These are phyloP conservation scores for Xylaria arbuscula DNA, from an alignment of 2,329 filamentous ascomycete species.

Conservation along the genomic window DNA sequence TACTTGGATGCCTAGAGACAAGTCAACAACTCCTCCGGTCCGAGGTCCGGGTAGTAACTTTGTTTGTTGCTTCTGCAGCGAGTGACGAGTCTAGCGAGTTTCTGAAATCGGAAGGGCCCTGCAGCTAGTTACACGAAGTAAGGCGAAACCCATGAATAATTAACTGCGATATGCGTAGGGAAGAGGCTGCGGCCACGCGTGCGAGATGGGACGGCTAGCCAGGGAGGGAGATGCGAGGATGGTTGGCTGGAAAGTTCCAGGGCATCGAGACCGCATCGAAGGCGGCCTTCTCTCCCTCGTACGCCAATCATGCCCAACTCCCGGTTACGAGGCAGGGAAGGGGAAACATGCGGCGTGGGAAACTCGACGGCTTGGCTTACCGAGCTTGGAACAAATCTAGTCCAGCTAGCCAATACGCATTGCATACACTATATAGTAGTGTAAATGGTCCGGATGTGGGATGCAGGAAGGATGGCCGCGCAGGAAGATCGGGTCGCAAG, in stretches of 20 bases:
- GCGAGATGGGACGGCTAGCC: constrained; percentile 21
- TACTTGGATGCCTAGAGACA: constrained; percentile 15
- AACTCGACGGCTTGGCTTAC: constrained; percentile 36
- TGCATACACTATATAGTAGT: neutral
- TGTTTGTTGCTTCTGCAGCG: constrained; percentile 1
- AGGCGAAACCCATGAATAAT: constrained; percentile 24
- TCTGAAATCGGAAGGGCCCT: constrained; percentile 28
- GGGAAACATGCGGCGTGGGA: constrained; percentile 17
- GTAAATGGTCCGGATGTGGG: constrained; percentile 22
- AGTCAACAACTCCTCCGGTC: constrained; percentile 7
- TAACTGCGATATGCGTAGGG: constrained; percentile 3
- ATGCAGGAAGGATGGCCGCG: constrained; percentile 34
- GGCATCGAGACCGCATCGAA: constrained; percentile 19
- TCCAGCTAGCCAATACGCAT: neutral
- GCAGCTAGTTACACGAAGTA: constrained; percentile 36
- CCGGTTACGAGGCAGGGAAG: constrained; percentile 19
- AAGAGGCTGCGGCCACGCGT: constrained; percentile 15
- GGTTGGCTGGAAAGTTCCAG: constrained; percentile 30
- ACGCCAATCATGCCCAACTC: constrained; percentile 30
- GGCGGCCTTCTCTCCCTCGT: neutral
- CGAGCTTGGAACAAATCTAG: constrained; percentile 25
- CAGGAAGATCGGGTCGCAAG: constrained; percentile 35
- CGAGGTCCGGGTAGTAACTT: neutral
- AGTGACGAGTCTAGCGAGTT: constrained; percentile 12
- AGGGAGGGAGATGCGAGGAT: constrained; percentile 4